A percentile compares a stretch with the other conserved stretches of the same genome.
These are phyloP conservation scores for Salix caprea DNA, from an alignment of 345 rosid species.

Conservation along the genomic window DNA sequence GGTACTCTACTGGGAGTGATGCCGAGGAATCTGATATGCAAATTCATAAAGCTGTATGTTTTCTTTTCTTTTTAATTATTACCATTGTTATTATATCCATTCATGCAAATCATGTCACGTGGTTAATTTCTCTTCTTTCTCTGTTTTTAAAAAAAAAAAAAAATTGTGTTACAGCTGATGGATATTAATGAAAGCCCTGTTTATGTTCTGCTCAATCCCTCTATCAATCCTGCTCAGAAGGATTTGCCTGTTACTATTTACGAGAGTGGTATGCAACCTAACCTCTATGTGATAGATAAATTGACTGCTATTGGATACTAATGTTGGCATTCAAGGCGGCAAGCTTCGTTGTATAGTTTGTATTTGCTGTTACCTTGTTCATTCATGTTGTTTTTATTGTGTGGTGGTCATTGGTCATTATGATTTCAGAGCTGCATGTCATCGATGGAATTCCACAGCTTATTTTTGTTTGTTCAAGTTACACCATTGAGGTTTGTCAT, in stretches of 20 bases:
- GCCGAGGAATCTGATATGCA: conserved; percentile 88
- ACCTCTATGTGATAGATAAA: neutral
- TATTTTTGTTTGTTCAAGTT: conserved; percentile 81
- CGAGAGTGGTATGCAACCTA: conserved; percentile 64
- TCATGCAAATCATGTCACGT: too few species aligned
- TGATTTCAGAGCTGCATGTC: conserved; percentile 69
- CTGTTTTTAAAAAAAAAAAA: neutral
- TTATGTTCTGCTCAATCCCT: conserved; percentile 83
- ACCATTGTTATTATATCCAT: neutral
- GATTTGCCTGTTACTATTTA: conserved; percentile 88
- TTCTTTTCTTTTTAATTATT: neutral
- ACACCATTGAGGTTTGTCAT: conserved; percentile 75
- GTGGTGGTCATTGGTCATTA: neutral
- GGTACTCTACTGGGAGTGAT: conserved; percentile 92
- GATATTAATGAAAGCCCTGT: conserved; percentile 96
- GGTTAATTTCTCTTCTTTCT: neutral
- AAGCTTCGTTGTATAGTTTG: neutral
- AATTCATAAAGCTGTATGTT: conserved; percentile 85
- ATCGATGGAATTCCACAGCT: conserved; percentile 96
- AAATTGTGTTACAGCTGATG: conserved; percentile 56
- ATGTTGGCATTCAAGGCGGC: neutral
- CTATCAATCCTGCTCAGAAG: conserved; percentile 79
- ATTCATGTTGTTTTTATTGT: neutral
- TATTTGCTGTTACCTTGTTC: neutral
- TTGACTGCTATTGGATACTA: neutral